phyloP scores from a whole-genome alignment of 139 green algal species.

The Haematococcus lacustris region DNA sequence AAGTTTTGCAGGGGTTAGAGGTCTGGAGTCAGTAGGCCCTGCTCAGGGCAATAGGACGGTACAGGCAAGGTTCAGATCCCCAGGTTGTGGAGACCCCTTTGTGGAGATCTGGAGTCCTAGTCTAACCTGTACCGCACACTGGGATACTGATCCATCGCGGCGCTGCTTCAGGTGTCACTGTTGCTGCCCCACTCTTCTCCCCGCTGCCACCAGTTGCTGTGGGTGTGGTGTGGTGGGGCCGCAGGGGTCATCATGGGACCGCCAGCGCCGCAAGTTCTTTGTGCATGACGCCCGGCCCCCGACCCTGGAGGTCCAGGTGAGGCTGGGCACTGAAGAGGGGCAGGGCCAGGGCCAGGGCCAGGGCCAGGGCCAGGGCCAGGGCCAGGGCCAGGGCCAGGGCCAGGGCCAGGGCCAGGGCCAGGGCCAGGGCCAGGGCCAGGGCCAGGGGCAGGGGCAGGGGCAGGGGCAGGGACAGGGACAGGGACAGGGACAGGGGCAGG shows the following conservation, averaged over 20 bases:
- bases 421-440: background rate
- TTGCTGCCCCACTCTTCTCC: background rate
- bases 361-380: background rate
- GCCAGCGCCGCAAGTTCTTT: conserved; percentile 58
- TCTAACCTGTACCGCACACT: background rate
- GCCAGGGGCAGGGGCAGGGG: background rate
- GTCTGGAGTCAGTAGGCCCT: background rate
- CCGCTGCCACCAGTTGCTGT: conserved; percentile 18
- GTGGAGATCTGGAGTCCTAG: background rate
- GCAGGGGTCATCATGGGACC: conserved; percentile 81
- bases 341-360: background rate
- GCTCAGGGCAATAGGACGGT: background rate
- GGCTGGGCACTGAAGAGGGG: background rate
- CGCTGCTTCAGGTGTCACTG: background rate
- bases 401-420: background rate
- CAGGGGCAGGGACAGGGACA: too few species aligned
- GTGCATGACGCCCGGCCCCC: conserved; percentile 44
- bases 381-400: background rate
- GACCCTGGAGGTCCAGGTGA: conserved; percentile 22
- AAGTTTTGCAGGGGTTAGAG: background rate
- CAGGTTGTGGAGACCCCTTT: background rate
- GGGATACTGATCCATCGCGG: background rate
- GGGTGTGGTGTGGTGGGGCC: conserved; percentile 58
- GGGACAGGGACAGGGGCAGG: background rate
- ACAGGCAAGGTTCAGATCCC: background rate